Conservation (phyloP, 306 rosid species). For the Begonia peltatifolia region DNA sequence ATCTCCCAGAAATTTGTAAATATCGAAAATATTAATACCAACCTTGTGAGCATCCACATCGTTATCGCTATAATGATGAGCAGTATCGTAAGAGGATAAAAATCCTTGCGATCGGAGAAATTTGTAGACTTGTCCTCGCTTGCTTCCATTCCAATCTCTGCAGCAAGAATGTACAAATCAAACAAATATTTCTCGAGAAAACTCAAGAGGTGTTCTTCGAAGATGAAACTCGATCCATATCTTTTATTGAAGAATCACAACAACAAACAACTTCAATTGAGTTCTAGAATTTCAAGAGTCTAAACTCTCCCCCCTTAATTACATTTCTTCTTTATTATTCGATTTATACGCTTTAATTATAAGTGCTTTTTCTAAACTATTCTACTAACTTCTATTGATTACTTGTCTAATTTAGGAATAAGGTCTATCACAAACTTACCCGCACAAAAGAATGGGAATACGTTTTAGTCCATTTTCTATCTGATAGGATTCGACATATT, state of each 20-base stretch:
- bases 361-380: no score
- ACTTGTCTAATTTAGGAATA: neutral
- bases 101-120: slow-evolving; percentile 91
- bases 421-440: slow-evolving; percentile 28
- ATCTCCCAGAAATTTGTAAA: neutral
- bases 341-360: no score
- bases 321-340: no score
- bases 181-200: slow-evolving; percentile 2
- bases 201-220: neutral
- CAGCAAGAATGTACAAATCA: slow-evolving; percentile 9
- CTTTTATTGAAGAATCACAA: no score
- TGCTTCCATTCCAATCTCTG: slow-evolving; percentile 99
- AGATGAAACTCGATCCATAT: neutral
- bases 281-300: no score
- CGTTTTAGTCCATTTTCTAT: slow-evolving; percentile 72
- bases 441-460: slow-evolving; percentile 84
- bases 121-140: slow-evolving; percentile 93
- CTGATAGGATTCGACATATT: slow-evolving; percentile 77
- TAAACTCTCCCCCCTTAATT: no score
- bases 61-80: slow-evolving; percentile 82
- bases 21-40: slow-evolving; percentile 3
- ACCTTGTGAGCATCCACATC: slow-evolving; percentile 95
- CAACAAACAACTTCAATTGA: no score
- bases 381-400: neutral
- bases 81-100: slow-evolving; percentile 85